Base-by-base conservation (phyloP, 192 early-diverging fungal species). In the Neocallimastix lanati region DNA sequence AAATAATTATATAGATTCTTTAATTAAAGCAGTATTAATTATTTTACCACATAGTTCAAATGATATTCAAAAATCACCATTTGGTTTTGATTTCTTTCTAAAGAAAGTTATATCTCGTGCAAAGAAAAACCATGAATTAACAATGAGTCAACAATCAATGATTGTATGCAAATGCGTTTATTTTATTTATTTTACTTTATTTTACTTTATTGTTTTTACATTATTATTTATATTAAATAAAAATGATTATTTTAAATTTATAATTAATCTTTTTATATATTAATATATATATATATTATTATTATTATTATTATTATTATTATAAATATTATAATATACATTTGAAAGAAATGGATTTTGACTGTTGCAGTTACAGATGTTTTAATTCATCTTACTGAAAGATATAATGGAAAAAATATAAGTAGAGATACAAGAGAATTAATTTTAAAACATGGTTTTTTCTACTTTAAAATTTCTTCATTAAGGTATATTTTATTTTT, bases 1-100 rank as follows among this genome's bases (percentile, higher is more conserved):
- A 14, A 38, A 77, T 76, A 81, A 81, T 76, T 88, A 88, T 78
- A 86, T 86, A 40, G 86, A 88, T 77, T 81, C 87, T 7, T 36
- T 88, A 27, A 35, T 86, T 14, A 78, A 82, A 14, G 83, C 87
- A 13, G 38, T 88, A 13, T 80, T 85, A 16, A 79, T 88, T 29
- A 78, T 87, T 27, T 78, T 88, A 27, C 87, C 87, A 14, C 85
- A 87, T 30, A 85, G 85, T 25, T 38, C 86, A 15, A 82, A 82
- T 28, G 87, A 88, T 28, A 79, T 79, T 28, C 83, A 79, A 35
- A 85, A 85, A 40, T 87, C 85, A 14, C 87, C 87, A 2, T 88
- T 83, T 50, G 86, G 86, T 28, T 88, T 82, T 82, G 87, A 88
- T n/a, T 79, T 78, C 30, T 85, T 87, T 35, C 50, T 82, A 13